A percentile compares a stretch with the other conserved stretches of the same genome.
phyloP scores from a whole-genome alignment of 2,329 filamentous ascomycete species.

The Emmonsiellopsis sp. region DNA sequence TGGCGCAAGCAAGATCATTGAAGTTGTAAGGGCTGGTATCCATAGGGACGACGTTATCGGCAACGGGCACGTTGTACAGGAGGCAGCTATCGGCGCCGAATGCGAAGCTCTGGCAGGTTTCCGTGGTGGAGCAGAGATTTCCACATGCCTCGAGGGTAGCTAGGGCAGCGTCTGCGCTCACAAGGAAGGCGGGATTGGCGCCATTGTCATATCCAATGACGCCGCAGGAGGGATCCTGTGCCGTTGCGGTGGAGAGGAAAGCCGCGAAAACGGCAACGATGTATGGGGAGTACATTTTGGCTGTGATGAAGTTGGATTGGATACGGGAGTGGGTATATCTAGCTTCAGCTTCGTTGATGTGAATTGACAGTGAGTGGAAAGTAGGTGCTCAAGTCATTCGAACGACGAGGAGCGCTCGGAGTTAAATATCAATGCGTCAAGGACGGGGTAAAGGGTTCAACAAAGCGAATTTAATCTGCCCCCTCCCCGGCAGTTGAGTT shows the following conservation, averaged over 20 bases:
- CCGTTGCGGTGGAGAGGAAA: not conserved
- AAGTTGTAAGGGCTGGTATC: not conserved
- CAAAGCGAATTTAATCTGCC: not conserved
- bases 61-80: not conserved
- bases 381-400: not conserved
- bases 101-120: not conserved
- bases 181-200: not conserved
- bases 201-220: not conserved
- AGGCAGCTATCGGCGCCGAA: not conserved
- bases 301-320: not conserved
- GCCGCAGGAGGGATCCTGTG: not conserved
- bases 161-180: not conserved
- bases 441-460: not conserved
- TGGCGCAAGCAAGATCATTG: not conserved
- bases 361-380: not conserved
- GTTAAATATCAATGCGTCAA: not conserved
- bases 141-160: not conserved
- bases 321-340: not conserved
- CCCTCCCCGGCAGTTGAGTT: not conserved
- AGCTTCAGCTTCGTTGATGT: not conserved
- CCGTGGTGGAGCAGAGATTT: not conserved
- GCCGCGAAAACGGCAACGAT: not conserved
- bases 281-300: not conserved
- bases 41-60: not conserved
- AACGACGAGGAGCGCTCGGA: not conserved